Evolutionary conservation across 768 basidiomycete genomes (phyloP).

Genomic region (Tulasnella sp.): DNA sequence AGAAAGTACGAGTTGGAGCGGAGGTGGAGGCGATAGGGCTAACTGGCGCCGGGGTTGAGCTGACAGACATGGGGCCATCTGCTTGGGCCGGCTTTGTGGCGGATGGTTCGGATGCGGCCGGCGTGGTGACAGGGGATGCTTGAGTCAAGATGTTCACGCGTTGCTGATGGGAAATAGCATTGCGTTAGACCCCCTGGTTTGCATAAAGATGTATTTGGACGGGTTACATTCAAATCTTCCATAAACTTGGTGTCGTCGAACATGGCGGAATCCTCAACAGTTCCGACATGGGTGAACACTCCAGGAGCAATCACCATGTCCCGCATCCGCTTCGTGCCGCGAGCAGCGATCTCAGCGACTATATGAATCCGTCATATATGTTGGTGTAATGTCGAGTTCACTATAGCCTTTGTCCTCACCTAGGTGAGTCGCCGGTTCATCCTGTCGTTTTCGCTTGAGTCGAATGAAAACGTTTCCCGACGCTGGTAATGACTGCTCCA

Average conservation of each 20-base stretch:
- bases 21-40: background rate
- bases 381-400: background rate
- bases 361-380: background rate
- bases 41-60: background rate
- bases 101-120: background rate
- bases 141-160: background rate
- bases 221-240: background rate
- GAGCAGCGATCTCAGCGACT: constrained; percentile 18
- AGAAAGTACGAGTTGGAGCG: background rate
- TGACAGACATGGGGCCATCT: background rate
- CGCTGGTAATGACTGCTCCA: background rate
- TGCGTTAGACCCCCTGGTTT: background rate
- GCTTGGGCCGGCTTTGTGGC: background rate
- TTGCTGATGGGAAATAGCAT: background rate
- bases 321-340: constrained; percentile 22
- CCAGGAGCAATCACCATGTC: constrained; percentile 23
- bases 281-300: constrained; percentile 29
- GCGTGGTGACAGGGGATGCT: background rate
- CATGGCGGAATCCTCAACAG: constrained; percentile 25
- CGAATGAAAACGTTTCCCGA: constrained; percentile 15
- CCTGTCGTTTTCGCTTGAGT: constrained; percentile 29
- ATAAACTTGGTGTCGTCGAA: constrained; percentile 19
- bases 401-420: constrained; percentile 26
- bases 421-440: constrained; percentile 28
- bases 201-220: background rate